phyloP scores from a whole-genome alignment of 805 yeast species.

The Grigorovia yakushimaensis region DNA sequence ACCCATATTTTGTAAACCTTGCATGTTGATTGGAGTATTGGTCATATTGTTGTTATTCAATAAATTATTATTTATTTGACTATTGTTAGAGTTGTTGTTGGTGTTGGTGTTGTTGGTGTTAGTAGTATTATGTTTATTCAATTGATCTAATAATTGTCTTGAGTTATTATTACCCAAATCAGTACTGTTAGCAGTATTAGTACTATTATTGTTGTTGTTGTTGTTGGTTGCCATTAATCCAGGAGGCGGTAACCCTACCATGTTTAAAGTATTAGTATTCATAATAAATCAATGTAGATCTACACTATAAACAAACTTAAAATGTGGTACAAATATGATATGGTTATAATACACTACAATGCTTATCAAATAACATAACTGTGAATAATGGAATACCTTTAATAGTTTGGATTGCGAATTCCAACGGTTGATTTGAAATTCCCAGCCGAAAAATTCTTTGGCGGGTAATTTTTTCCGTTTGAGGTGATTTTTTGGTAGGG shows the following conservation, averaged over 20 bases:
- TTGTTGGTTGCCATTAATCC: slow-evolving; percentile 10
- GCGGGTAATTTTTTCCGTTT: background rate
- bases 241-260: slow-evolving; percentile 16
- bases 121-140: slow-evolving; percentile 5
- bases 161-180: slow-evolving; percentile 23
- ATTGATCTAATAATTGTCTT: slow-evolving; percentile 18
- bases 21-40: background rate
- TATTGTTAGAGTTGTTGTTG: slow-evolving; percentile 2
- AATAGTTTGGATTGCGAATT: background rate
- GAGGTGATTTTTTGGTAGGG: background rate
- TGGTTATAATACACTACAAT: too few relatives aligned
- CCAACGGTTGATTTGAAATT: too few relatives aligned
- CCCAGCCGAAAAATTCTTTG: too few relatives aligned
- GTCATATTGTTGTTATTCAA: slow-evolving; percentile 4
- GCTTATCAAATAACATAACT: too few relatives aligned
- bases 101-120: slow-evolving; percentile 4
- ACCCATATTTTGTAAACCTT: background rate
- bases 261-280: slow-evolving; percentile 4
- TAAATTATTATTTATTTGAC: too few relatives aligned
- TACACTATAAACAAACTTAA: background rate
- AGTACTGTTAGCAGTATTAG: slow-evolving; percentile 11
- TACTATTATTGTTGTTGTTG: slow-evolving; percentile 4
- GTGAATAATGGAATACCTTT: background rate
- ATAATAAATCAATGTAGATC: background rate
- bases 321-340: background rate